Percentiles rank a stretch among this genome's conserved stretches.
These are phyloP conservation scores for Lactifluus hygrophoroides DNA, from an alignment of 768 basidiomycete genomes.

Conservation along the genomic window DNA sequence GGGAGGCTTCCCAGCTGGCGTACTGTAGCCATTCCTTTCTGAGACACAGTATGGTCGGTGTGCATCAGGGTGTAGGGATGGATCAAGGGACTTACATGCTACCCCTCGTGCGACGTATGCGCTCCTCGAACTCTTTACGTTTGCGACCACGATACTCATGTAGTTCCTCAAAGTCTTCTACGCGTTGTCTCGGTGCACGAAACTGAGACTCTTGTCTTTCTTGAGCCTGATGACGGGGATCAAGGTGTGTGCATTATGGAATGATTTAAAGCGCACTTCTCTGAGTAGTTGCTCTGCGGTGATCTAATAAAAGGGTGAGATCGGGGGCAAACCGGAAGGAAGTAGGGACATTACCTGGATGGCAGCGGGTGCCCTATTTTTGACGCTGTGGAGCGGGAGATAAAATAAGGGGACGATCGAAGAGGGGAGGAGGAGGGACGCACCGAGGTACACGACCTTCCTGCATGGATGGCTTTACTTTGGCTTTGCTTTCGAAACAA, in stretches of 20 bases:
- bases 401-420: background rate
- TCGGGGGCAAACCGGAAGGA: background rate
- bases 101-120: slow-evolving; percentile 68
- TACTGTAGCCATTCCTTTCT: slow-evolving; percentile 87
- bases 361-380: slow-evolving; percentile 93
- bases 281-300: slow-evolving; percentile 97
- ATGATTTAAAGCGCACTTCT: slow-evolving; percentile 47
- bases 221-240: slow-evolving; percentile 60
- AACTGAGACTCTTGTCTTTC: slow-evolving; percentile 91
- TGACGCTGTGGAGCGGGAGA: slow-evolving; percentile 57
- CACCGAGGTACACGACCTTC: slow-evolving; percentile 77
- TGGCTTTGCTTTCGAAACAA: background rate
- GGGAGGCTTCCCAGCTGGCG: slow-evolving; percentile 88
- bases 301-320: slow-evolving; percentile 49
- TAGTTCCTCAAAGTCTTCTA: slow-evolving; percentile 90
- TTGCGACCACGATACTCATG: slow-evolving; percentile 89
- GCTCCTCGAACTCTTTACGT: slow-evolving; percentile 89
- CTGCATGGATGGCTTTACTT: slow-evolving; percentile 40
- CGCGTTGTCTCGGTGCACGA: slow-evolving; percentile 87
- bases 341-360: slow-evolving; percentile 56
- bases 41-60: slow-evolving; percentile 12
- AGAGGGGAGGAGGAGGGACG: background rate
- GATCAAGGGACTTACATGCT: slow-evolving; percentile 52
- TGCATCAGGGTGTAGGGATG: background rate
- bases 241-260: background rate